phyloP scores from a whole-genome alignment of 2,329 filamentous ascomycete species.

The Colletotrichum caudatum region DNA sequence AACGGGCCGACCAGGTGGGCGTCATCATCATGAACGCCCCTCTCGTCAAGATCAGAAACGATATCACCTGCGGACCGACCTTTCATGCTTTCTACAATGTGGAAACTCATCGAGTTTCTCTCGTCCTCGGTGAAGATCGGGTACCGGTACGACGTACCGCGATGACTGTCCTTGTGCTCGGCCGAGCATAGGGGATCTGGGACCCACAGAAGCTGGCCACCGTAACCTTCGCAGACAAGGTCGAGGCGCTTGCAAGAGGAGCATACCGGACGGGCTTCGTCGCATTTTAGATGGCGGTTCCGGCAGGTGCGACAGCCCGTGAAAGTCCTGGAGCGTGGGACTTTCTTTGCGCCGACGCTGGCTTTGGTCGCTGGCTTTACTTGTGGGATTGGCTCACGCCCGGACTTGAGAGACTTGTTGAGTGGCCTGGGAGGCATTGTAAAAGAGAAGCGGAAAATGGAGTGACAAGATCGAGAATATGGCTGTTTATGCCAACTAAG shows the following conservation, averaged over 20 bases:
- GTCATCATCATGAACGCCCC: conserved; percentile 1
- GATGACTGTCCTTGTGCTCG: conserved; percentile 23
- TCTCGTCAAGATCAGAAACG: conserved; percentile 45
- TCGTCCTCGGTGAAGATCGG: conserved; percentile 56
- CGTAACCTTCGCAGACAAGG: conserved; percentile 55
- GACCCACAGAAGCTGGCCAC: conserved; percentile 51
- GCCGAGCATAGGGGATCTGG: conserved; percentile 44
- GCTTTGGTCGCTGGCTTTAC: not conserved
- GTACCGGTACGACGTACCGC: conserved; percentile 52
- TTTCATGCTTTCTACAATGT: conserved; percentile 50
- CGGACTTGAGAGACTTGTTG: conserved; percentile 1
- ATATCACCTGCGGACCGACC: conserved; percentile 43
- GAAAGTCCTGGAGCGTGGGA: conserved; percentile 45
- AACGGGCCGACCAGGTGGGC: conserved; percentile 36
- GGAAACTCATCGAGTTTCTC: conserved; percentile 50
- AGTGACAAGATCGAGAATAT: not conserved
- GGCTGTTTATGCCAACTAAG: not conserved
- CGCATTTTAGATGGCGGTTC: conserved; percentile 58
- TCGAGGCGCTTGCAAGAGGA: conserved; percentile 52
- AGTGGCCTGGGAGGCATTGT: conserved; percentile 13
- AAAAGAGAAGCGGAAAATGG: not conserved
- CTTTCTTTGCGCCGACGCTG: conserved; percentile 12
- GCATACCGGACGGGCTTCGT: conserved; percentile 56
- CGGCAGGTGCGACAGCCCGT: conserved; percentile 52
- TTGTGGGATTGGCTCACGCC: not conserved